These are phyloP conservation scores for Artomyces pyxidatus DNA, from an alignment of 768 basidiomycete species.

Conservation along the genomic window DNA sequence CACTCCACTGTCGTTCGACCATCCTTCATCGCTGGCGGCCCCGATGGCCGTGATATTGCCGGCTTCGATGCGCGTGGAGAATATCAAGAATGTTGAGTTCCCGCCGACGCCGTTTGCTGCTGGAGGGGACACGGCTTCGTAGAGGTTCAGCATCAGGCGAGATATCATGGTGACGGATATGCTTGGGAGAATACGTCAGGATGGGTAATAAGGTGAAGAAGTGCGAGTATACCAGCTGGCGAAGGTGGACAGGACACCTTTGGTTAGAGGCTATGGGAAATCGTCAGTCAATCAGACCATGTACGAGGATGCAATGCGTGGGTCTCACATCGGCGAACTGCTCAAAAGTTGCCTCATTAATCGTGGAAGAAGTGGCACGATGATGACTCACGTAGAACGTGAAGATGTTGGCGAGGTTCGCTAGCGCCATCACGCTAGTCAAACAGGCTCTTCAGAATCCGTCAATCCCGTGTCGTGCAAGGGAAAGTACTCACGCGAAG, in stretches of 20 bases:
- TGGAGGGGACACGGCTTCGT: conserved; percentile 28
- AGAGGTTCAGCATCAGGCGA: conserved; percentile 48
- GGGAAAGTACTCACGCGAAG: conserved; percentile 35
- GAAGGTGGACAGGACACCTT: conserved; percentile 41
- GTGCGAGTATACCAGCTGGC: conserved; percentile 42
- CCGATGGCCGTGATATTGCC: background rate
- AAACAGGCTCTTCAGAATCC: too few species aligned
- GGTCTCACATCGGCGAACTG: conserved; percentile 15
- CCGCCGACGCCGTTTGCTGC: background rate
- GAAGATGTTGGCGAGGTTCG: conserved; percentile 39
- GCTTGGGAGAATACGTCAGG: conserved; percentile 19
- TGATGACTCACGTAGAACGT: conserved; percentile 27
- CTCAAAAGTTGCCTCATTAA: conserved; percentile 13
- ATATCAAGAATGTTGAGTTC: background rate
- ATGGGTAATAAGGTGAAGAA: background rate
- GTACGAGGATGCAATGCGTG: conserved; percentile 20
- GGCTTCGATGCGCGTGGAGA: background rate
- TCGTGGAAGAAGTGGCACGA: background rate
- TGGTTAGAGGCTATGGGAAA: conserved; percentile 31
- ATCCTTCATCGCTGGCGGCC: background rate
- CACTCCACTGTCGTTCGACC: too few species aligned
- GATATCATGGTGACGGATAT: conserved; percentile 46
- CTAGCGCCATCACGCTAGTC: conserved; percentile 41
- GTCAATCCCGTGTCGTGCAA: conserved; percentile 4
- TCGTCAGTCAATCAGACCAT: too few species aligned